A percentile compares a stretch with the other conserved stretches of the same genome.
These are phyloP conservation scores for Penicillium turbatum DNA, from an alignment of 495 filamentous ascomycete species.

Conservation along the genomic window DNA sequence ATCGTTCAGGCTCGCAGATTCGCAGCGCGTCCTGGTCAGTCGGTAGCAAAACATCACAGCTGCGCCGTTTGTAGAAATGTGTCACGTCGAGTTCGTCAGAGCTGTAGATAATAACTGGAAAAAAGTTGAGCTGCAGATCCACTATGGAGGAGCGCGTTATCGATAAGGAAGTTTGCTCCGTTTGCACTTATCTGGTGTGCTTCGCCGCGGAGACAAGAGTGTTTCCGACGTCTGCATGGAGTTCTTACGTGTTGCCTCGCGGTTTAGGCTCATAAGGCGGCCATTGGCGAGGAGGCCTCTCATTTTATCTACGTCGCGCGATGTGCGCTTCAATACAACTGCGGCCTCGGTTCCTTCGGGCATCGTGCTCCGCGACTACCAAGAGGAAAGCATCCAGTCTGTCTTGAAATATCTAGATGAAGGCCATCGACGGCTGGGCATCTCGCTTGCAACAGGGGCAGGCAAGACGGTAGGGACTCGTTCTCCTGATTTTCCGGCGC, in stretches of 20 bases:
- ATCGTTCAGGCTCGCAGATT: conserved; percentile 30
- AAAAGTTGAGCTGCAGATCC: conserved; percentile 15
- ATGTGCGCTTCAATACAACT: conserved; percentile 30
- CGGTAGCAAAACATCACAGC: conserved; percentile 29
- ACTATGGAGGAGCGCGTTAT: conserved; percentile 17
- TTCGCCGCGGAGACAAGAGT: background rate
- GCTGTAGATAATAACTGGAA: conserved; percentile 9
- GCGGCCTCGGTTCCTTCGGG: conserved; percentile 20
- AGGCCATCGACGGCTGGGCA: conserved; percentile 76
- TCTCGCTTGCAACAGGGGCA: conserved; percentile 87
- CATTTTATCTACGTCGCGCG: background rate
- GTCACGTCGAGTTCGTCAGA: background rate
- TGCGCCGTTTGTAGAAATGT: background rate
- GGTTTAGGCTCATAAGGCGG: conserved; percentile 4
- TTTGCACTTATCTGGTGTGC: conserved; percentile 26
- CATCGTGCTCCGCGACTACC: conserved; percentile 67
- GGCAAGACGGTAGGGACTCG: conserved; percentile 73
- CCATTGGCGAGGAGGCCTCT: conserved; percentile 1
- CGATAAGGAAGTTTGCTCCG: conserved; percentile 41
- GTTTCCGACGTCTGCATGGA: conserved; percentile 25
- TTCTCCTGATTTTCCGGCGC: background rate
- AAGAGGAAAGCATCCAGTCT: conserved; percentile 86
- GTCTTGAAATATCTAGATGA: conserved; percentile 66
- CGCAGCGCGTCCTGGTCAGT: conserved; percentile 13
- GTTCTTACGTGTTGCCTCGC: conserved; percentile 28